Conservation (phyloP, 1,284 basidiomycete species). For the Peniophora sp. region DNA sequence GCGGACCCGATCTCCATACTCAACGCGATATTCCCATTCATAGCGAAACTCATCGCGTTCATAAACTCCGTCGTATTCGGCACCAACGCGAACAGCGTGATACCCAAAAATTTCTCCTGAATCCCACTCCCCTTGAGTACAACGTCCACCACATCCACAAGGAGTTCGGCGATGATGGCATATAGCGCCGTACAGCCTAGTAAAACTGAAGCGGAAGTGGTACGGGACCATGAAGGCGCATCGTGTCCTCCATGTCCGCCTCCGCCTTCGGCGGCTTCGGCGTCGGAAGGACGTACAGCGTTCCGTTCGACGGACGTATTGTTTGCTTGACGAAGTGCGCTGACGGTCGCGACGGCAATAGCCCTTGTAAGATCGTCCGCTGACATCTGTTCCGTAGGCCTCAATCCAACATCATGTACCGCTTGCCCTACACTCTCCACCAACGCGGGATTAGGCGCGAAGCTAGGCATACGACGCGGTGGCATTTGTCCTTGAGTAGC, state of each 20-base stretch:
- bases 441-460: conserved; percentile 51
- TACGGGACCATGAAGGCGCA: conserved; percentile 91
- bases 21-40: conserved; percentile 95
- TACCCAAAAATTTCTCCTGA: conserved; percentile 95
- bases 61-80: conserved; percentile 99
- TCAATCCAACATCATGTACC: conserved; percentile 54
- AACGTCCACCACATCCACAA: conserved; percentile 95
- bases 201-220: conserved; percentile 80
- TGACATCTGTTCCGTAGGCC: conserved; percentile 58
- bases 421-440: conserved; percentile 73
- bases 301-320: conserved; percentile 38
- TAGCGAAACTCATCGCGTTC: conserved; percentile 99
- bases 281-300: conserved; percentile 17
- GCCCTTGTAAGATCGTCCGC: conserved; percentile 87
- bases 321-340: conserved; percentile 73
- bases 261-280: conserved; percentile 29
- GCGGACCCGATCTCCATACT: conserved; percentile 99
- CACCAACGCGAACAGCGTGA: conserved; percentile 95
- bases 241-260: conserved; percentile 83
- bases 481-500: conserved; percentile 11
- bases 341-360: conserved; percentile 86
- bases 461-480: conserved; percentile 43
- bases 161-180: conserved; percentile 92
- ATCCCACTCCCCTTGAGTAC: conserved; percentile 90
- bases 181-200: conserved; percentile 89